Evolutionary conservation across 805 yeast species (phyloP).

Genomic region (Starmerella floricola): DNA sequence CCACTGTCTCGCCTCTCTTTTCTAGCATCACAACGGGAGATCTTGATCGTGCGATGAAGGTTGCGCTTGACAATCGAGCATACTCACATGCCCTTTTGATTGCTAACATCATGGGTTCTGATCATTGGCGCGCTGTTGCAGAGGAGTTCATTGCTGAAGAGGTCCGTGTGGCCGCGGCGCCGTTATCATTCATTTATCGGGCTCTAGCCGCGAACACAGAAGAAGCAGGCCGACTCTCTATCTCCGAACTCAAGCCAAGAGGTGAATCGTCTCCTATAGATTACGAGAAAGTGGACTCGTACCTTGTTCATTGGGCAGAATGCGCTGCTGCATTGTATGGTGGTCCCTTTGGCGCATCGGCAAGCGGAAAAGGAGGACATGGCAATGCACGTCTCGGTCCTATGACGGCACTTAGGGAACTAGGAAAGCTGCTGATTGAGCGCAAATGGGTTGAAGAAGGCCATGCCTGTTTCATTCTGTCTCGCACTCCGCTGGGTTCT

Average conservation of each 20-base stretch:
- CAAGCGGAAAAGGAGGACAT: no score
- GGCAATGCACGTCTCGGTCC: constrained; percentile 7
- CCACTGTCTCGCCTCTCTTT: constrained; percentile 23
- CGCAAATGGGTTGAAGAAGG: constrained; percentile 34
- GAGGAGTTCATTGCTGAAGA: constrained; percentile 44
- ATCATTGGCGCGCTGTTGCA: constrained; percentile 46
- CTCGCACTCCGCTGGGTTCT: constrained; percentile 26
- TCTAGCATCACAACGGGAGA: constrained; percentile 47
- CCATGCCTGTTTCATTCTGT: constrained; percentile 30
- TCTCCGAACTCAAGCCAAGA: constrained; percentile 37
- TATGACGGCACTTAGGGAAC: constrained; percentile 24
- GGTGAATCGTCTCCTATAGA: constrained; percentile 13
- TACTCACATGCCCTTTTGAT: constrained; percentile 70
- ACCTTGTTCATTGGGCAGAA: constrained; percentile 26
- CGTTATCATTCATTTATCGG: constrained; percentile 48
- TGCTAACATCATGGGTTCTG: constrained; percentile 53
- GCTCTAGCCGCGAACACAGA: constrained; percentile 41
- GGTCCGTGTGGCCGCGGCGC: constrained; percentile 31
- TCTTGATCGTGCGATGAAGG: constrained; percentile 50
- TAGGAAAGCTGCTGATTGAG: constrained; percentile 31
- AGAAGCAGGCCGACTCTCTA: constrained; percentile 38
- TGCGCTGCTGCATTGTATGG: constrained; percentile 24
- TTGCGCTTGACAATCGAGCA: constrained; percentile 50
- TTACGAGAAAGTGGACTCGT: constrained; percentile 10
- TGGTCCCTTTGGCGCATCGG: constrained; percentile 1